These are phyloP conservation scores for Aureobasidium leucospermi DNA, from an alignment of 2,329 filamentous ascomycete species.

Conservation along the genomic window DNA sequence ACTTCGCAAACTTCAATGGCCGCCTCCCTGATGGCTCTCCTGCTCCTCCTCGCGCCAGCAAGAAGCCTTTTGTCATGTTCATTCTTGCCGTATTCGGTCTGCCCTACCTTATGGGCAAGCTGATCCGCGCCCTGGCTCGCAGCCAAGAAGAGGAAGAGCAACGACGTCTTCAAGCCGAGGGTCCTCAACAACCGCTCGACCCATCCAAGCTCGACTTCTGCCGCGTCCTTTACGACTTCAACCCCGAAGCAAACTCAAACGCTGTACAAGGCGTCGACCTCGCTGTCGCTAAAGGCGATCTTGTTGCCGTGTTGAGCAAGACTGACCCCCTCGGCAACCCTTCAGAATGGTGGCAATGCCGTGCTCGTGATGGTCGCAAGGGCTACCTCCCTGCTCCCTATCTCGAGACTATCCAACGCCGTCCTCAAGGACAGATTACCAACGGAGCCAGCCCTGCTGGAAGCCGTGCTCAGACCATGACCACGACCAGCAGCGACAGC, in stretches of 20 bases:
- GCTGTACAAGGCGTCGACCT: slow-evolving; percentile 67
- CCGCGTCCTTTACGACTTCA: slow-evolving; percentile 88
- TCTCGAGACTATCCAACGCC: slow-evolving; percentile 65
- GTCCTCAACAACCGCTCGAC: slow-evolving; percentile 56
- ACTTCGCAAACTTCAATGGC: slow-evolving; percentile 71
- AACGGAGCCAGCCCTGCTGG: slow-evolving; percentile 35
- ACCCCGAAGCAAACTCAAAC: slow-evolving; percentile 57
- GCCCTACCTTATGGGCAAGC: slow-evolving; percentile 93
- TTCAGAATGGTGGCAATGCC: slow-evolving; percentile 95
- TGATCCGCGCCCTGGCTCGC: slow-evolving; percentile 77
- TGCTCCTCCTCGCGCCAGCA: slow-evolving; percentile 66
- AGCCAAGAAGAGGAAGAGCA: slow-evolving; percentile 78
- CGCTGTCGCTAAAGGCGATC: slow-evolving; percentile 86
- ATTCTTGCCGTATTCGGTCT: slow-evolving; percentile 88
- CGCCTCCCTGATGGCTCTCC: slow-evolving; percentile 59
- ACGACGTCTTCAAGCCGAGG: slow-evolving; percentile 44
- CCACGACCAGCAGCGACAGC: slow-evolving; percentile 33
- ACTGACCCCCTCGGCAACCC: slow-evolving; percentile 85
- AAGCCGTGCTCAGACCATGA: slow-evolving; percentile 51
- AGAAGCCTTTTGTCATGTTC: slow-evolving; percentile 96
- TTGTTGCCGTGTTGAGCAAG: slow-evolving; percentile 90
- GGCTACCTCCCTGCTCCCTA: slow-evolving; percentile 91
- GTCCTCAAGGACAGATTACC: slow-evolving; percentile 40
- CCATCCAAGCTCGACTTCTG: slow-evolving; percentile 94
- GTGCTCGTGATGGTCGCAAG: slow-evolving; percentile 79